Conservation (phyloP, 1,284 basidiomycete genomes). For the Salmacisia buchloeana region DNA sequence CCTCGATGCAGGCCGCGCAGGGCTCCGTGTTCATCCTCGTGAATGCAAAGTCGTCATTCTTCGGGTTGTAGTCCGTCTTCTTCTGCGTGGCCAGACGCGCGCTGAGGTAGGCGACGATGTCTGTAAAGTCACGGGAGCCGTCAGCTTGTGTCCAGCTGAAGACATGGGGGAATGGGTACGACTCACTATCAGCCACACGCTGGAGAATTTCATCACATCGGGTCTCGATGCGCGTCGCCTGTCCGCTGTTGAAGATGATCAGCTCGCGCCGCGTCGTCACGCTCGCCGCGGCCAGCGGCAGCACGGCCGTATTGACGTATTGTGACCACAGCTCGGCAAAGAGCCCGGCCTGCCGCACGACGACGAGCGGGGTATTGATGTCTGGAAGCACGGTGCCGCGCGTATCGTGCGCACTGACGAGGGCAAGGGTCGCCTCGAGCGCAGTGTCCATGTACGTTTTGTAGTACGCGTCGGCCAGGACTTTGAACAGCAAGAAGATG, state of each 20-base stretch:
- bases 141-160: neutral
- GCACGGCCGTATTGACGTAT: constrained; percentile 82
- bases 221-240: constrained; percentile 78
- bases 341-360: constrained; percentile 74
- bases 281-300: constrained; percentile 78
- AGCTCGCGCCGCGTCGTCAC: constrained; percentile 88
- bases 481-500: constrained; percentile 74
- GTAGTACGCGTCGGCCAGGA: constrained; percentile 81
- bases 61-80: constrained; percentile 91
- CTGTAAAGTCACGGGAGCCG: constrained; percentile 15
- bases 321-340: constrained; percentile 95
- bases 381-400: constrained; percentile 62
- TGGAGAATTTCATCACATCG: constrained; percentile 78
- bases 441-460: constrained; percentile 83
- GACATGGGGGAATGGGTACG: neutral
- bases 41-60: constrained; percentile 77
- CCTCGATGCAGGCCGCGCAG: constrained; percentile 79
- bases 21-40: constrained; percentile 92
- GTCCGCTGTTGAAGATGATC: constrained; percentile 85
- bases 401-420: constrained; percentile 65
- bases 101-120: constrained; percentile 53
- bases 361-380: constrained; percentile 53
- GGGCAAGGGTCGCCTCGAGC: constrained; percentile 72
- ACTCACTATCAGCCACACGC: constrained; percentile 72
- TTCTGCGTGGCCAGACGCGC: constrained; percentile 83